Conservation (phyloP, 2,329 filamentous ascomycete genomes). For the Paraconiothyrium brasiliense region DNA sequence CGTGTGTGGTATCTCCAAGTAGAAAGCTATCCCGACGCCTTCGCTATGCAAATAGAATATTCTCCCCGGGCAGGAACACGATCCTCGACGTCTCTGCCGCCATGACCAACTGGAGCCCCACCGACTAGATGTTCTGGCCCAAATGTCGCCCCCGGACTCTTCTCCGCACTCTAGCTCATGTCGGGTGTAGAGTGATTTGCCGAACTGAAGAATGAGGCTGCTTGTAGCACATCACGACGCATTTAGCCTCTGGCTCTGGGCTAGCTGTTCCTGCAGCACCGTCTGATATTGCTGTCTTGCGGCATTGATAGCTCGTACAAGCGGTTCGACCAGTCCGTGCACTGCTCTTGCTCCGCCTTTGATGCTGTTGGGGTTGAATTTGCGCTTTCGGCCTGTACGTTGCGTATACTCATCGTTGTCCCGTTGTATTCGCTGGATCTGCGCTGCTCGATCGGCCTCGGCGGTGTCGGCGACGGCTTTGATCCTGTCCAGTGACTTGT, state of each 20-base stretch:
- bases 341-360: conserved; percentile 81
- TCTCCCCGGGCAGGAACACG: neutral
- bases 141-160: neutral
- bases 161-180: neutral
- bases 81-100: neutral
- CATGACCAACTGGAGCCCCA: neutral
- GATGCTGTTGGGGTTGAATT: conserved; percentile 73
- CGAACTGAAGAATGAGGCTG: neutral
- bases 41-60: conserved; percentile 40
- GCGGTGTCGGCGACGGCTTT: conserved; percentile 82
- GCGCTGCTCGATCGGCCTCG: conserved; percentile 74
- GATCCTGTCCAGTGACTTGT: conserved; percentile 79
- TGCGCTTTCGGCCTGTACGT: conserved; percentile 76
- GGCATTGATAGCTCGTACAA: conserved; percentile 73
- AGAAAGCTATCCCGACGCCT: conserved; percentile 29
- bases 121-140: conserved; percentile 1
- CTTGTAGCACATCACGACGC: neutral
- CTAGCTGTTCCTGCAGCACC: conserved; percentile 70
- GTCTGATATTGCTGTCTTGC: conserved; percentile 77
- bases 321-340: conserved; percentile 77
- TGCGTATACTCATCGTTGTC: conserved; percentile 76
- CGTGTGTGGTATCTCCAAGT: neutral
- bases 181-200: neutral
- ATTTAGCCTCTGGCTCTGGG: conserved; percentile 20
- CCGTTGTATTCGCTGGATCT: conserved; percentile 72